These are phyloP conservation scores for Porphyrellus cyaneotinctus DNA, from an alignment of 768 basidiomycete species.

Conservation along the genomic window DNA sequence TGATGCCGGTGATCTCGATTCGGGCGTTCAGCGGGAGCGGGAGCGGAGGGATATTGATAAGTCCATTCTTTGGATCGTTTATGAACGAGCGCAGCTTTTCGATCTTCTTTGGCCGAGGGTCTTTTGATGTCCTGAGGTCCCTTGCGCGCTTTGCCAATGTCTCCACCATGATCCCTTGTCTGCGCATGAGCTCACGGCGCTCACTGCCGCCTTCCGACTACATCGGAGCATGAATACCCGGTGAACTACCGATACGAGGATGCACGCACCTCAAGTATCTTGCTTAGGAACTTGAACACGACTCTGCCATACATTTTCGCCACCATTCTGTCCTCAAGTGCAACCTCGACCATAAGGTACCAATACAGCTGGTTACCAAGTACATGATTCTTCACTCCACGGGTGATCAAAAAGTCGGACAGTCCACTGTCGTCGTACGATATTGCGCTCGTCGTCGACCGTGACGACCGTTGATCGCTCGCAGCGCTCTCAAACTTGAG, in stretches of 20 bases:
- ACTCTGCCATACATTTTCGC: slow-evolving; percentile 94
- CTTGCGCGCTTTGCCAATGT: slow-evolving; percentile 81
- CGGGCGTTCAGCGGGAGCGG: slow-evolving; percentile 91
- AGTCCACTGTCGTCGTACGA: slow-evolving; percentile 91
- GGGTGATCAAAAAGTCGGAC: slow-evolving; percentile 84
- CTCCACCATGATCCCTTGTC: slow-evolving; percentile 87
- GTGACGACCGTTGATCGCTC: slow-evolving; percentile 70
- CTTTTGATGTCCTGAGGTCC: slow-evolving; percentile 86
- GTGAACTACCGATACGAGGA: neutral
- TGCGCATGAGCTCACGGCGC: slow-evolving; percentile 81
- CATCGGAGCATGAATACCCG: neutral
- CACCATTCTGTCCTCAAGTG: slow-evolving; percentile 77
- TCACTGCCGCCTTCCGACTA: slow-evolving; percentile 74
- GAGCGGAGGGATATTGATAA: slow-evolving; percentile 74
- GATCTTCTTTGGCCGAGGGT: slow-evolving; percentile 94
- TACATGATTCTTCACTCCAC: slow-evolving; percentile 78
- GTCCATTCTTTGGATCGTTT: slow-evolving; percentile 78
- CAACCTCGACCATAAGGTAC: slow-evolving; percentile 97
- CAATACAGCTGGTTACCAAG: slow-evolving; percentile 92
- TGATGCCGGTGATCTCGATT: slow-evolving; percentile 79
- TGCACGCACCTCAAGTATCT: slow-evolving; percentile 71
- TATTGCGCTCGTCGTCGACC: slow-evolving; percentile 66
- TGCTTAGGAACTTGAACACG: slow-evolving; percentile 85
- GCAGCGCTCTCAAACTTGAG: slow-evolving; percentile 91
- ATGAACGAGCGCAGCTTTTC: slow-evolving; percentile 88